Percentiles rank a stretch among this genome's conserved stretches.
Evolutionary conservation across 2,329 filamentous ascomycete species (phyloP).

Genomic region (Venturia oleaginea): DNA sequence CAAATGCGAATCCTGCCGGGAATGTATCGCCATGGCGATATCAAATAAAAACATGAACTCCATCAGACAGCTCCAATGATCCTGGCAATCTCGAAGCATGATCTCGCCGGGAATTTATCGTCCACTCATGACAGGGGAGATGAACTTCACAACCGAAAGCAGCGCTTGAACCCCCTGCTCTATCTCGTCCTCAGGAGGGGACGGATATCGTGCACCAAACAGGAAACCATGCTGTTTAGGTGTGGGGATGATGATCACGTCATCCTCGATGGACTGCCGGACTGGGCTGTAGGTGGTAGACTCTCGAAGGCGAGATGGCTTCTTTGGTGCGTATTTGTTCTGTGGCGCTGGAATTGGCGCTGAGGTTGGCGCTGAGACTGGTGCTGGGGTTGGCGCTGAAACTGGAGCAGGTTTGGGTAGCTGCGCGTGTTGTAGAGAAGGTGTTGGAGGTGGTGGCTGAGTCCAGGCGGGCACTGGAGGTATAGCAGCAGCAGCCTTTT

Average conservation of each 20-base stretch:
- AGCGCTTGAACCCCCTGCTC: not conserved
- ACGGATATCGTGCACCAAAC: not conserved
- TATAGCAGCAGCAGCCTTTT: not conserved
- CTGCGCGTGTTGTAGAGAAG: not conserved
- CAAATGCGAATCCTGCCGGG: not conserved
- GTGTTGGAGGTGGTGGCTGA: conserved; percentile 5
- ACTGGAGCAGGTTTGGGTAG: not conserved
- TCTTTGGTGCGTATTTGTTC: conserved; percentile 7
- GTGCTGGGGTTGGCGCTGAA: not conserved
- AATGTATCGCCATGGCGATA: not conserved
- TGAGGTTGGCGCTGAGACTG: not conserved
- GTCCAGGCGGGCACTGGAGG: conserved; percentile 3
- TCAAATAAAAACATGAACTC: not conserved
- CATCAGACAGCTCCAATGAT: not conserved
- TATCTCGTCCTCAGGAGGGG: not conserved
- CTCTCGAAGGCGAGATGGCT: conserved; percentile 5
- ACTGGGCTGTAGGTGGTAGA: conserved; percentile 3
- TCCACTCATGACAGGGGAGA: not conserved
- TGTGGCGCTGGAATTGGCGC: not conserved
- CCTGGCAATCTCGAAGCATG: not conserved
- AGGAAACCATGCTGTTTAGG: not conserved
- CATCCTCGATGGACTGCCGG: not conserved
- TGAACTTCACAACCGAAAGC: not conserved
- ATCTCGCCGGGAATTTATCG: not conserved
- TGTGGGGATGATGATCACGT: not conserved